Conservation (phyloP, 768 basidiomycete genomes). For the Psilocybe tampanensis region DNA sequence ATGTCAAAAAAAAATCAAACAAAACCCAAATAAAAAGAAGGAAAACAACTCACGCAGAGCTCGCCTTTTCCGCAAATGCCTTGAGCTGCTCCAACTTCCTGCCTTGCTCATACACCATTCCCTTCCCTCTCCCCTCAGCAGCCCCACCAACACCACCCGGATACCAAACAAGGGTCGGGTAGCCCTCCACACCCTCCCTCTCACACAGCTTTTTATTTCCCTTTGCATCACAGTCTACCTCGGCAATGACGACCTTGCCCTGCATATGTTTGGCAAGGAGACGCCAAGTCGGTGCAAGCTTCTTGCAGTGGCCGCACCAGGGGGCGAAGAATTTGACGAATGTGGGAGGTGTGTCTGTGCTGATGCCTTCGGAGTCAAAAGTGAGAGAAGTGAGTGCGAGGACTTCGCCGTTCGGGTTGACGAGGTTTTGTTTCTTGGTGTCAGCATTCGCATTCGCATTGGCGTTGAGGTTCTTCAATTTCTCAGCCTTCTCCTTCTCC, state of each 20-base stretch:
- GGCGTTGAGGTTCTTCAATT: background rate
- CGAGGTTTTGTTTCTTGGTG: slow-evolving; percentile 3
- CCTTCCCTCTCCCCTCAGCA: slow-evolving; percentile 42
- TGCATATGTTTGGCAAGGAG: slow-evolving; percentile 74
- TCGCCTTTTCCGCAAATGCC: slow-evolving; percentile 75
- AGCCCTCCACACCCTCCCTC: slow-evolving; percentile 69
- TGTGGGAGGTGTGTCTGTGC: slow-evolving; percentile 42
- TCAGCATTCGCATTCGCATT: background rate
- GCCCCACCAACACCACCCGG: slow-evolving; percentile 51
- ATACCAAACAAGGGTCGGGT: slow-evolving; percentile 81
- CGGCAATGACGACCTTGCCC: slow-evolving; percentile 72
- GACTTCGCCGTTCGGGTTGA: slow-evolving; percentile 40
- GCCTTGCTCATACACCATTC: slow-evolving; percentile 74
- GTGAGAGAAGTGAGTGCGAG: slow-evolving; percentile 34
- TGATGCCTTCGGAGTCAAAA: slow-evolving; percentile 29
- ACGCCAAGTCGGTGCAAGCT: slow-evolving; percentile 82
- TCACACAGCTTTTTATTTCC: slow-evolving; percentile 64
- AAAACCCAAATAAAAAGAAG: background rate
- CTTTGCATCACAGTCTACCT: slow-evolving; percentile 84
- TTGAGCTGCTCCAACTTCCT: slow-evolving; percentile 73
- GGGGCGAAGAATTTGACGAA: slow-evolving; percentile 85
- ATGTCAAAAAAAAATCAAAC: background rate
- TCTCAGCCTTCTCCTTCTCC: background rate
- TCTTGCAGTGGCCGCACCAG: slow-evolving; percentile 98
- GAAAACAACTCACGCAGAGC: slow-evolving; percentile 57